Evolutionary conservation across 305 asterid genomes (phyloP), one percentile per base, ranked within the genome.

Genomic region (Ruellia speciosa): DNA sequence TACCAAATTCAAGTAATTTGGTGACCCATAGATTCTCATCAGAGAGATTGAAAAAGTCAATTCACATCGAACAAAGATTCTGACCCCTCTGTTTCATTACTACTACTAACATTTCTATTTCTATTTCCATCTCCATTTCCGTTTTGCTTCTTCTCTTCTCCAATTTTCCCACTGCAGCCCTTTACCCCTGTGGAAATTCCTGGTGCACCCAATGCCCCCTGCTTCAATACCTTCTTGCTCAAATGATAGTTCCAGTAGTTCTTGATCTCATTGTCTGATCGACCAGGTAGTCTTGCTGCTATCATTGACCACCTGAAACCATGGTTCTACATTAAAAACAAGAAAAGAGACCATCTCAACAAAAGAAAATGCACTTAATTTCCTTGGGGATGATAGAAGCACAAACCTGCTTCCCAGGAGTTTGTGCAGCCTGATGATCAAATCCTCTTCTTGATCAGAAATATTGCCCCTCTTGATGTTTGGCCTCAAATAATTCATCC

Each of bases 21-120:
- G 58, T 52, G 18, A 73, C 68, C 79, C 79, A 74, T 14, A 62
- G 79, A 28, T 74, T 63, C 51, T 68, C 70, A 24, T 24, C 39
- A 12, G 76, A 66, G 67, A 74, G 66, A 60, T 74, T 72, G 16
- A 74, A 74, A 63, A 74, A 70, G 11, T 69, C 72, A n/a, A n/a
- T 74, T 76, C 47, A 66, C 73, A 4, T 28, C 33, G 4, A 24
- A 24, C 31, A 24, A 4, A 24, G 31, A 24, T 24, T 24, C 31
- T 24, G 31, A 24, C 4, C 31, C 31, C 31, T 24, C 4, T 24
- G 31, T 4, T 24, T 24, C 31, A 24, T 24, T 24, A 24, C 4
- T 24, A 24, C 31, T 24, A 24, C 31, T 24, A 2, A 4, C 4
- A 24, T 24, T 24, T 24, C 31, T 24, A 52, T 17, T 19, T 13